Evolutionary conservation across 73 alveolate species (phyloP).

Genomic region (Paramecium octaurelia): DNA sequence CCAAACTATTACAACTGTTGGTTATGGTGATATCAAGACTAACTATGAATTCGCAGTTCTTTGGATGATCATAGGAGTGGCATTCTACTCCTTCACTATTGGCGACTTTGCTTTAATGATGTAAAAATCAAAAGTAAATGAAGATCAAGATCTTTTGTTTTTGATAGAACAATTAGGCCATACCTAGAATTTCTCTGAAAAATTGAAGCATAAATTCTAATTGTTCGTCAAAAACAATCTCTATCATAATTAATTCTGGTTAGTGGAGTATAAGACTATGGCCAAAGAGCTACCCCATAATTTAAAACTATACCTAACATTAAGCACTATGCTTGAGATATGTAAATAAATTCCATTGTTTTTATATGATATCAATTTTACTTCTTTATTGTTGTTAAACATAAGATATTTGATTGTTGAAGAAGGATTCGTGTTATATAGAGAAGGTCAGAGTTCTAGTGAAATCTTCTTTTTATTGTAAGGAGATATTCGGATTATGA

Average conservation of each 20-base stretch:
- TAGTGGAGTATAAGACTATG: not conserved
- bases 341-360: not conserved
- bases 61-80: constrained; percentile 12
- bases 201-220: not conserved
- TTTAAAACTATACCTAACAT: not conserved
- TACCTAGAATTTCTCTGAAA: not conserved
- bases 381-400: not conserved
- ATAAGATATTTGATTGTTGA: not conserved
- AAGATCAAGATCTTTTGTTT: not conserved
- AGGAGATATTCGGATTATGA: not conserved
- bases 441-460: not conserved
- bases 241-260: not conserved
- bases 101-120: not conserved
- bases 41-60: not conserved
- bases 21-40: constrained; percentile 13
- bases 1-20: not conserved
- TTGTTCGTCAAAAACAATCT: not conserved
- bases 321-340: constrained; percentile 1
- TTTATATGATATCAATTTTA: not conserved
- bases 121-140: not conserved
- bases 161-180: not conserved
- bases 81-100: not conserved
- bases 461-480: not conserved
- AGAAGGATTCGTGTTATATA: not conserved
- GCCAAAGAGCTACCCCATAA: not conserved